Conservation (phyloP, 257 asterid species). For the Henckelia pumila region DNA sequence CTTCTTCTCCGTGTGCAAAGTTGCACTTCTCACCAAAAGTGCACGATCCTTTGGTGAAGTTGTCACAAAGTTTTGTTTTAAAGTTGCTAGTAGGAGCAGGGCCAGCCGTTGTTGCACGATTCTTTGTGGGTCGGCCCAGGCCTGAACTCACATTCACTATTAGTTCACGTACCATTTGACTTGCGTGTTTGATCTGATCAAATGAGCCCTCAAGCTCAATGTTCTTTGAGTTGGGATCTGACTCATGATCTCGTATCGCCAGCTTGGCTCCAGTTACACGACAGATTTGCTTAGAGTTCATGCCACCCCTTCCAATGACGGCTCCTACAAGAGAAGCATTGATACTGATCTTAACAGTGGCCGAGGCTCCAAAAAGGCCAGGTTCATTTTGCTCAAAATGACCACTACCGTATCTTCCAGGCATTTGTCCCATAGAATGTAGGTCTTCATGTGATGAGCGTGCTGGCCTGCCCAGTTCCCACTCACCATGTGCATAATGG, state of each 20-base stretch:
- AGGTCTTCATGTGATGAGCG: conserved; percentile 50
- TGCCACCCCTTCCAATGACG: conserved; percentile 72
- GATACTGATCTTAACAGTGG: conserved; percentile 79
- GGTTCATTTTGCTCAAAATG: conserved; percentile 46
- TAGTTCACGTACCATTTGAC: conserved; percentile 79
- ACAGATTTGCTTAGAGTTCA: conserved; percentile 73
- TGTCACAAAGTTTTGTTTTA: conserved; percentile 73
- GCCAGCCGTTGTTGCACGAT: conserved; percentile 27
- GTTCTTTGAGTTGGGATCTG: conserved; percentile 58
- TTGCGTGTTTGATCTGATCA: conserved; percentile 77
- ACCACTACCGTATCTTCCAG: conserved; percentile 48
- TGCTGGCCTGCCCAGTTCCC: conserved; percentile 67
- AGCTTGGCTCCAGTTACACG: conserved; percentile 69
- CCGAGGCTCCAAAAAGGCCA: conserved; percentile 59
- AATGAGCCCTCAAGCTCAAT: conserved; percentile 76
- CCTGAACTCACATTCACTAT: conserved; percentile 44
- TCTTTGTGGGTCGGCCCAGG: conserved; percentile 38
- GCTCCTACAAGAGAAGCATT: conserved; percentile 73
- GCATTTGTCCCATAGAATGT: conserved; percentile 38
- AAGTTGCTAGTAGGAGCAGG: conserved; percentile 44
- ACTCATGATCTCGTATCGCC: conserved; percentile 63
- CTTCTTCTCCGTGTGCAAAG: conserved; percentile 80
- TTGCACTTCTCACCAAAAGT: conserved; percentile 80
- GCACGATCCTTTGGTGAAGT: conserved; percentile 59
- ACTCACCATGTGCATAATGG: conserved; percentile 71